Base-by-base conservation (phyloP, 768 basidiomycete genomes). In the Psilocybe tampanensis region DNA sequence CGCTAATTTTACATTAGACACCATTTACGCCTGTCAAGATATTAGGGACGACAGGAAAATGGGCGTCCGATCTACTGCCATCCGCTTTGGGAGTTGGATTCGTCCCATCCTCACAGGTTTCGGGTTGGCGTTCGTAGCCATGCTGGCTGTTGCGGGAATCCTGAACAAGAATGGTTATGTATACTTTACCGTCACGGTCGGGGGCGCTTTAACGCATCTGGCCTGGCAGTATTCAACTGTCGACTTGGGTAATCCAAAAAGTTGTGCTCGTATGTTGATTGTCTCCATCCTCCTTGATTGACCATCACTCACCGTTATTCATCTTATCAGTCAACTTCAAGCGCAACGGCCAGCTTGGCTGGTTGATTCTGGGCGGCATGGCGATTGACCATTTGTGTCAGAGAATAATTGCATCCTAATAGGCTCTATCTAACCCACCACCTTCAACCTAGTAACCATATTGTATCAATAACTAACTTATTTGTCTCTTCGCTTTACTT, bases 21-120 rank as follows among this genome's bases (percentile, higher is more conserved):
- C 87, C 8, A 85, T 89, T 58, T 92, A 93, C 66, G 90, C 88
- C 13, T 90, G 88, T 68, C 83, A 91, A 76, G 91, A 93, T 69
- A 86, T 87, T 54, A 70, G 78, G 54, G 91, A 92, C 72, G 90
- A 92, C 69, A 69, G 86, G 39, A 79, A 82, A 49, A 85, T 83
- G 54, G 88, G 87, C 18, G 84, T 92, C 36, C 83, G 85, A 58
- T 92, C 89, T 7, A 92, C 88, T 23, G 90, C 91, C 0, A 80
- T 92, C 43, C 77, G 89, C 12, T 90, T 89, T 65, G 88, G 86
- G 15, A 70, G 74, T 2, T 78, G 80, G 69, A 84, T 89, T 26
- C 76, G 81, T 2, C 79, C 83, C 0, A 74, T 89, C 56, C 78
- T 90, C 34, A 67, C 80, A 12, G 55, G 65, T 32, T 85, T 86